These are phyloP conservation scores for Yarrowia hollandica DNA, from an alignment of 805 yeast genomes.

Conservation along the genomic window DNA sequence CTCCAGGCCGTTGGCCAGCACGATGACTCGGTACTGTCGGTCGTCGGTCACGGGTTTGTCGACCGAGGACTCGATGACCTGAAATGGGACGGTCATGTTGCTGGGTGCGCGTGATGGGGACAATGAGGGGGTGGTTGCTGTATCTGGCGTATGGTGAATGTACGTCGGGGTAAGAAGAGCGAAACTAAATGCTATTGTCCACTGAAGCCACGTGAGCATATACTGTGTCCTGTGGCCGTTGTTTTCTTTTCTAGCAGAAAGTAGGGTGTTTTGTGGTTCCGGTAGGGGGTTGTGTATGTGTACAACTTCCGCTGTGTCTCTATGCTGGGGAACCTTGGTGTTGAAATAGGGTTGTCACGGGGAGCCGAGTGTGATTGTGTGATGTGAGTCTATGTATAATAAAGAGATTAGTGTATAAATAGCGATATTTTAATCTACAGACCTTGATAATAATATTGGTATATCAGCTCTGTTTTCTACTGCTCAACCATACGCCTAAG, in stretches of 20 bases:
- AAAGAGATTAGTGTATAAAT: constrained; percentile 14
- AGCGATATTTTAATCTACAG: constrained; percentile 6
- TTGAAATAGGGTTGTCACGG: constrained; percentile 27
- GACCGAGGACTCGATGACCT: constrained; percentile 37
- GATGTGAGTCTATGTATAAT: constrained; percentile 15
- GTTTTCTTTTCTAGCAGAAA: no score
- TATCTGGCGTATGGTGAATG: background rate
- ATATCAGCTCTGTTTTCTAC: no score
- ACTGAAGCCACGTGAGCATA: constrained; percentile 28
- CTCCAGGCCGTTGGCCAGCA: constrained; percentile 67
- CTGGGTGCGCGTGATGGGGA: background rate
- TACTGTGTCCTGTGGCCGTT: no score
- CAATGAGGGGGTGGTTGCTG: background rate
- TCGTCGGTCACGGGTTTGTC: constrained; percentile 60
- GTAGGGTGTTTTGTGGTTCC: no score
- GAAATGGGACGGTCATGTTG: constrained; percentile 25
- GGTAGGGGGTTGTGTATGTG: background rate
- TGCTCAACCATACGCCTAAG: background rate
- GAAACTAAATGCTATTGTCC: background rate
- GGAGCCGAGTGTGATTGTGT: constrained; percentile 25
- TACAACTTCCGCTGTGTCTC: background rate
- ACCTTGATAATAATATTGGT: background rate
- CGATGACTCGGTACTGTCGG: constrained; percentile 67
- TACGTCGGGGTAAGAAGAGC: background rate
- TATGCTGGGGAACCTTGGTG: constrained; percentile 23